These are phyloP conservation scores for Yamadazyma olivae DNA, from an alignment of 805 yeast genomes.

Conservation along the genomic window DNA sequence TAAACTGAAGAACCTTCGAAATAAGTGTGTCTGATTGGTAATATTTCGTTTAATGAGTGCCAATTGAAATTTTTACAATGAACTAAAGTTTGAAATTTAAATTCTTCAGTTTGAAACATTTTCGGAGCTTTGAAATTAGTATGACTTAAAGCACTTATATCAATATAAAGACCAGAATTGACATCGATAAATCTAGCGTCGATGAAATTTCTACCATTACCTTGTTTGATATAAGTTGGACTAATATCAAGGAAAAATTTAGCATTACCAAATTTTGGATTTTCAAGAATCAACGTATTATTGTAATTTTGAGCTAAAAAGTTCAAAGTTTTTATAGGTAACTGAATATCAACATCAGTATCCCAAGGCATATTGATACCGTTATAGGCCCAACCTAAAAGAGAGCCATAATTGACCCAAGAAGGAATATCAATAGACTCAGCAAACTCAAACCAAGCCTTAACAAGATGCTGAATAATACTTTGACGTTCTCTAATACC, in stretches of 20 bases:
- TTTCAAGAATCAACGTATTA: conserved; percentile 21
- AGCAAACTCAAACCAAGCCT: conserved; percentile 36
- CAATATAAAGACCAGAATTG: conserved; percentile 41
- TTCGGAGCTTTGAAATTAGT: conserved; percentile 21
- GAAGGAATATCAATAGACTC: conserved; percentile 25
- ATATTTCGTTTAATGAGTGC: conserved; percentile 33
- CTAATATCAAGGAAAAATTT: conserved; percentile 22
- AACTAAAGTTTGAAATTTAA: conserved; percentile 19
- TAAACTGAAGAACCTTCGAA: conserved; percentile 36
- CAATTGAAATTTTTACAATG: conserved; percentile 41
- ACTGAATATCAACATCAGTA: conserved; percentile 28
- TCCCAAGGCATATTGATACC: conserved; percentile 33
- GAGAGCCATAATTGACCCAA: conserved; percentile 28
- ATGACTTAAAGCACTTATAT: conserved; percentile 38
- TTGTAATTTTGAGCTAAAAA: conserved; percentile 23
- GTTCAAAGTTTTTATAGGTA: conserved; percentile 23
- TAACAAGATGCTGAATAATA: conserved; percentile 34
- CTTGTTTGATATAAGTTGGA: conserved; percentile 29
- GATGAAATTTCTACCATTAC: conserved; percentile 40
- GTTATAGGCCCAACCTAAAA: conserved; percentile 29
- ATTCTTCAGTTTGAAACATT: conserved; percentile 6
- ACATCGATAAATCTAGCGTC: conserved; percentile 38
- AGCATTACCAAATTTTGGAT: conserved; percentile 29
- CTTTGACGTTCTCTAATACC: conserved; percentile 34
- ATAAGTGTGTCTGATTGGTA: conserved; percentile 33